Percentiles rank a stretch among this genome's conserved stretches.
phyloP scores from a whole-genome alignment of 2,329 filamentous ascomycete species.

The Colletotrichum ledebouriae region DNA sequence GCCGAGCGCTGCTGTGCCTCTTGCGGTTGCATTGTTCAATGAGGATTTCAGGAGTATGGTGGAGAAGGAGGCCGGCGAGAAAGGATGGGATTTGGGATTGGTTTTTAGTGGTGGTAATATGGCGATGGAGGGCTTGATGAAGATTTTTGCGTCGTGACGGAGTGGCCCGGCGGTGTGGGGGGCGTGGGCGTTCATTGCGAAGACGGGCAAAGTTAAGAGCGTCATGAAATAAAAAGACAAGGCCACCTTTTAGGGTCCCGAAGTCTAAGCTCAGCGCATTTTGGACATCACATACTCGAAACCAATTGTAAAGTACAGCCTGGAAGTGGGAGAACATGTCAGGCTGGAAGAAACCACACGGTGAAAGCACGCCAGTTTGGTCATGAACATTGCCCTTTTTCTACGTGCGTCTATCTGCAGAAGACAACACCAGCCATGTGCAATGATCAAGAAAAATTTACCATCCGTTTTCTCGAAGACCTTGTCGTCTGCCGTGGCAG shows the following conservation, averaged over 20 bases:
- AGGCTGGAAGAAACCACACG: too few relatives aligned
- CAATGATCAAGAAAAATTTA: slow-evolving; percentile 7
- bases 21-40: slow-evolving; percentile 87
- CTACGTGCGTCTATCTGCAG: slow-evolving; percentile 14
- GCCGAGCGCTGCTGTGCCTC: slow-evolving; percentile 85
- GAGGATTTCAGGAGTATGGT: slow-evolving; percentile 83
- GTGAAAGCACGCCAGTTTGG: not conserved
- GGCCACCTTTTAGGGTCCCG: too few relatives aligned
- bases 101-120: slow-evolving; percentile 74
- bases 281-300: not conserved
- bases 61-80: slow-evolving; percentile 76
- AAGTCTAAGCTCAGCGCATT: too few relatives aligned
- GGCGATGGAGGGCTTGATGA: slow-evolving; percentile 65
- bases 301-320: too few relatives aligned
- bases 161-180: too few relatives aligned
- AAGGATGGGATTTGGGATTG: slow-evolving; percentile 79
- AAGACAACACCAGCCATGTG: slow-evolving; percentile 25
- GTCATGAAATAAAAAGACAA: too few relatives aligned
- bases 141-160: slow-evolving; percentile 58
- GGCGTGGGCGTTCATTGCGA: not conserved
- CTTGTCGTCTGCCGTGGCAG: slow-evolving; percentile 35
- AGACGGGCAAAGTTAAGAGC: not conserved
- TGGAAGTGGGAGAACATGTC: too few relatives aligned
- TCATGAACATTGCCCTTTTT: slow-evolving; percentile 24
- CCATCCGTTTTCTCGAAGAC: slow-evolving; percentile 29